These are phyloP conservation scores for Tricholomella constricta DNA, from an alignment of 768 basidiomycete species.

Conservation along the genomic window DNA sequence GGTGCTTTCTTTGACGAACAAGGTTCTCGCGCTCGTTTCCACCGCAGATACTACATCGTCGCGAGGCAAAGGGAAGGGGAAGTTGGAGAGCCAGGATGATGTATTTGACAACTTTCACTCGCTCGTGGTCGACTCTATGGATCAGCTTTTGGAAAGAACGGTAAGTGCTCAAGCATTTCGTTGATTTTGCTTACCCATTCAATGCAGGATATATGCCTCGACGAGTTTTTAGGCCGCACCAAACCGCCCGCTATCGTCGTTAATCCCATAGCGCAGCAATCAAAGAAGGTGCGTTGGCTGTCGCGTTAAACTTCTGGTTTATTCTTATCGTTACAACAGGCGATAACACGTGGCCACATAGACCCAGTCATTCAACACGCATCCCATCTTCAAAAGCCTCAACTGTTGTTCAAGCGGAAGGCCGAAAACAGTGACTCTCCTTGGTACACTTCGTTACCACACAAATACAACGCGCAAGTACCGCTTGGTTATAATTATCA, in stretches of 20 bases:
- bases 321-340: conserved; percentile 21
- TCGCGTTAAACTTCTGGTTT: background rate
- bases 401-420: conserved; percentile 65
- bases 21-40: conserved; percentile 55
- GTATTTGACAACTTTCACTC: conserved; percentile 81
- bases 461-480: conserved; percentile 84
- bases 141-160: conserved; percentile 81
- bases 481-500: conserved; percentile 69
- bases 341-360: conserved; percentile 42
- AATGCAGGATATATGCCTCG: conserved; percentile 78
- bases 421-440: conserved; percentile 59
- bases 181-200: background rate
- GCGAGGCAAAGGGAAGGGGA: conserved; percentile 53
- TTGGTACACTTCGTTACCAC: conserved; percentile 70
- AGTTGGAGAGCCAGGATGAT: conserved; percentile 71
- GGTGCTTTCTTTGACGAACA: conserved; percentile 67
- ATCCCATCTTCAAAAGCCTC: conserved; percentile 77
- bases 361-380: conserved; percentile 75
- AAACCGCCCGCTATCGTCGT: conserved; percentile 68
- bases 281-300: conserved; percentile 33
- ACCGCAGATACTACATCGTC: conserved; percentile 37
- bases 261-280: conserved; percentile 38
- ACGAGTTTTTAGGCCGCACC: conserved; percentile 70
- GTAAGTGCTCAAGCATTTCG: conserved; percentile 42
- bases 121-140: conserved; percentile 80